Evolutionary conservation across 1,139 yeast species (phyloP).

Genomic region (Debaryomyces psychrophilus): DNA sequence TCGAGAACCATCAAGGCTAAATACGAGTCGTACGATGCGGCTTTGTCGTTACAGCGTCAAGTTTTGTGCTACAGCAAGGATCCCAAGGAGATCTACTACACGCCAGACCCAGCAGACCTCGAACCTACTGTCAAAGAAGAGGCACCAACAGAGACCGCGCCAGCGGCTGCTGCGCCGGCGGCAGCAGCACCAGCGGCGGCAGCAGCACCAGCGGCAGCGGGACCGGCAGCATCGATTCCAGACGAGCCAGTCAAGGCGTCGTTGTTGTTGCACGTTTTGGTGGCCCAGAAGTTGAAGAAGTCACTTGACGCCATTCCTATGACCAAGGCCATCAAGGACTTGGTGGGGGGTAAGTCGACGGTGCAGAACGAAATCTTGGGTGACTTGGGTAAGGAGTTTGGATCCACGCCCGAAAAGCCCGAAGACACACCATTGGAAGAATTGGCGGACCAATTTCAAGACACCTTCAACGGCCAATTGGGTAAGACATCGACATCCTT

Average conservation of each 20-base stretch:
- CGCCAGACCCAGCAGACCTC: slow-evolving; percentile 76
- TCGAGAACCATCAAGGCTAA: slow-evolving; percentile 93
- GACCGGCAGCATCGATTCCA: slow-evolving; percentile 78
- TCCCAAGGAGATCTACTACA: slow-evolving; percentile 93
- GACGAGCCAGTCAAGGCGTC: slow-evolving; percentile 90
- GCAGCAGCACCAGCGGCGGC: slow-evolving; percentile 57
- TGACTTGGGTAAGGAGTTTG: slow-evolving; percentile 97
- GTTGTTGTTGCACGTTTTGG: slow-evolving; percentile 81
- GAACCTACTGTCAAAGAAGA: slow-evolving; percentile 42
- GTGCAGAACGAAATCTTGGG: slow-evolving; percentile 98
- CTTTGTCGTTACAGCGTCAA: slow-evolving; percentile 93
- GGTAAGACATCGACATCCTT: slow-evolving; percentile 93
- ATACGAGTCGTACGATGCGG: slow-evolving; percentile 97
- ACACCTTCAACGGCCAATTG: slow-evolving; percentile 79
- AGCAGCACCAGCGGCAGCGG: slow-evolving; percentile 63
- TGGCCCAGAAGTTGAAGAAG: slow-evolving; percentile 94
- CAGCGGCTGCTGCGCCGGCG: slow-evolving; percentile 49
- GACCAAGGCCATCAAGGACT: slow-evolving; percentile 91
- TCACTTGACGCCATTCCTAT: slow-evolving; percentile 82
- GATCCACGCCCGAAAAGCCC: slow-evolving; percentile 97
- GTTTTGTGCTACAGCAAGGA: slow-evolving; percentile 95
- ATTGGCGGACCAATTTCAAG: slow-evolving; percentile 94
- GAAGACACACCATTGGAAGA: slow-evolving; percentile 97
- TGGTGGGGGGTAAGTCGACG: slow-evolving; percentile 97
- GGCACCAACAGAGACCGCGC: slow-evolving; percentile 33